Evolutionary conservation across 2,329 filamentous ascomycete species (phyloP).

Genomic region (Colletotrichum destructivum): DNA sequence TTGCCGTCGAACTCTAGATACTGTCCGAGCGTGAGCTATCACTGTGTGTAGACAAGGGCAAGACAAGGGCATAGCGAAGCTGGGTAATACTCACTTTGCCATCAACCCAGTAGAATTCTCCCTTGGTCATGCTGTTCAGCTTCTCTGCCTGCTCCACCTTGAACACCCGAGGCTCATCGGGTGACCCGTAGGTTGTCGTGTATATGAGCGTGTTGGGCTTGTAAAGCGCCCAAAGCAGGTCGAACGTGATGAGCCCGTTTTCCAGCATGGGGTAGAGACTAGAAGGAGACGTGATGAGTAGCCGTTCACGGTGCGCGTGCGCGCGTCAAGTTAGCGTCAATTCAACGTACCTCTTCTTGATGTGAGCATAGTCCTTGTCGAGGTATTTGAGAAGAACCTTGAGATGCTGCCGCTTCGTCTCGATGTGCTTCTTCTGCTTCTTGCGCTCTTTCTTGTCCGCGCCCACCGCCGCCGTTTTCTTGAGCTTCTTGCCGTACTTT

Average conservation of each 20-base stretch:
- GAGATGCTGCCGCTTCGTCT: conserved; percentile 74
- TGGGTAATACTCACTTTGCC: conserved; percentile 61
- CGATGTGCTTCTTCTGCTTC: conserved; percentile 71
- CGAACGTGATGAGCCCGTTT: conserved; percentile 88
- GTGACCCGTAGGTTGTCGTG: conserved; percentile 81
- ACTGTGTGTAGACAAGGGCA: not conserved
- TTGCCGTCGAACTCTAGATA: conserved; percentile 94
- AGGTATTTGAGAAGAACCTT: conserved; percentile 83
- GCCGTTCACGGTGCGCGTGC: no score
- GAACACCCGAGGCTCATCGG: conserved; percentile 85
- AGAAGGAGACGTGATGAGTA: conserved; percentile 22
- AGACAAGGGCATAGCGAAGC: no score
- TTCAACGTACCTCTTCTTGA: conserved; percentile 71
- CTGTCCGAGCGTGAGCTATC: conserved; percentile 47
- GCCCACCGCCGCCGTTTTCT: conserved; percentile 65
- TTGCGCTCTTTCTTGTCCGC: conserved; percentile 70
- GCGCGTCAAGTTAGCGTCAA: no score
- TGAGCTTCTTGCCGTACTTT: conserved; percentile 74
- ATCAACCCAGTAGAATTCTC: conserved; percentile 83
- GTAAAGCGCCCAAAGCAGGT: conserved; percentile 90
- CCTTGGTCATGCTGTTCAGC: conserved; percentile 77
- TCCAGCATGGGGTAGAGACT: conserved; percentile 85
- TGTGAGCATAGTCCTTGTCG: conserved; percentile 84
- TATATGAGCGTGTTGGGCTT: conserved; percentile 88
- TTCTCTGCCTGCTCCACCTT: conserved; percentile 84